Evolutionary conservation across 352 stramenopile genomes (phyloP), one percentile per base, ranked within the genome.

Genomic region (Globisporangium nodosum): DNA sequence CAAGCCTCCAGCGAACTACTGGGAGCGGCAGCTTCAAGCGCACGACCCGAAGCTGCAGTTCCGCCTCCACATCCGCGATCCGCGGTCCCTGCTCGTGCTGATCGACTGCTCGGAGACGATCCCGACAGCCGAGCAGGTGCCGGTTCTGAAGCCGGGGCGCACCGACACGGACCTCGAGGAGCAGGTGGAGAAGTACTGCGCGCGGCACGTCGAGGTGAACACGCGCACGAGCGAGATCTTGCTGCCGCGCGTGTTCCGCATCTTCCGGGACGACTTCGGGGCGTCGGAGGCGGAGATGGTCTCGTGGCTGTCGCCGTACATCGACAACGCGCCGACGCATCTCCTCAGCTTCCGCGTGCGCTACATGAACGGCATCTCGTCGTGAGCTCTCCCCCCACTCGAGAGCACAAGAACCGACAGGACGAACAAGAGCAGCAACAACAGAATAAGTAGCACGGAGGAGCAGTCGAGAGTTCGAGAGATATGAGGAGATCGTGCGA

Each of bases 181-280:
- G 35, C 81, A 91, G 58, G 84, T 85, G 12, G 80, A 90, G 58
- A 85, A 86, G 57, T 93, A 85, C 35, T 95, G 84, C 45, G 65
- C 76, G 30, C 70, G 73, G 20, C 67, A 87, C 45, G 71, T 92
- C n/a, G 65, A 79, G 37, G 71, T 92, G 42, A 66, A 92, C 60
- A 64, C 82, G 31, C 66, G 64, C 49, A 45, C 66, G 7, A 71
- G 76, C 40, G 76, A 90, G 57, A 69, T 95, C 46, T 66, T 79
- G 54, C 60, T 95, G 37, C 85, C 85, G 12, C 78, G 83, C 47
- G 60, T 95, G 37, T 85, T 95, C 54, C 78, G 85, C 58, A 78
- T 91, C 42, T 95, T 92, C 65, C 76, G 82, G 21, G 85, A 95
- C 68, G 85, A 95, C 64, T 95, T 95, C 57, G 85, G 85, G 20